Percentiles rank a stretch among this genome's conserved stretches.
phyloP scores from a whole-genome alignment of 2,329 filamentous ascomycete genomes.

The Ophiostoma himal-ulmi region DNA sequence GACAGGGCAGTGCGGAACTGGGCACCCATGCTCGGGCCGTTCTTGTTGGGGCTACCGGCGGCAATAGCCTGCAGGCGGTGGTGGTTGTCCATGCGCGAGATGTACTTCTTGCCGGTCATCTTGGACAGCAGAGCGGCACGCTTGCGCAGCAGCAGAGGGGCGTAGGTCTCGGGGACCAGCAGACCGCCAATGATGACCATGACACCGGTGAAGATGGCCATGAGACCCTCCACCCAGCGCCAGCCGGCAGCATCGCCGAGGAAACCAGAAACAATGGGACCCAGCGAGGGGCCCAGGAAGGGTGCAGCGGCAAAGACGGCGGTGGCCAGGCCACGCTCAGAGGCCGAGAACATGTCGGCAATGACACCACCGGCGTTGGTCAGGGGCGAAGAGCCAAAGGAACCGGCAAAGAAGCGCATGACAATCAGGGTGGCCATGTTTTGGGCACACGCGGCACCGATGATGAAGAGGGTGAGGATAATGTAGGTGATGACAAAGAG shows the following conservation, averaged over 20 bases:
- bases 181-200: conserved; percentile 51
- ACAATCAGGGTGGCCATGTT: conserved; percentile 56
- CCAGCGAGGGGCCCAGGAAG: conserved; percentile 57
- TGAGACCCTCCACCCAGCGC: conserved; percentile 64
- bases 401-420: conserved; percentile 58
- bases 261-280: conserved; percentile 64
- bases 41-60: conserved; percentile 18
- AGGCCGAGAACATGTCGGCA: conserved; percentile 53
- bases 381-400: conserved; percentile 56
- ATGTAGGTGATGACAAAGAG: conserved; percentile 55
- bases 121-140: conserved; percentile 48
- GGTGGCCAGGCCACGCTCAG: conserved; percentile 52
- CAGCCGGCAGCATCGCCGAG: conserved; percentile 58
- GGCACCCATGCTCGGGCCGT: conserved; percentile 38
- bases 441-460: conserved; percentile 50
- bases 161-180: conserved; percentile 56
- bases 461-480: conserved; percentile 55
- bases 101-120: conserved; percentile 51
- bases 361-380: conserved; percentile 59
- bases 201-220: conserved; percentile 57
- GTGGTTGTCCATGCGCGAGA: conserved; percentile 36
- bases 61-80: conserved; percentile 11
- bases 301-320: conserved; percentile 60
- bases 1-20: conserved; percentile 54
- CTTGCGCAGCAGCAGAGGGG: conserved; percentile 51